Percentiles rank a stretch among this genome's conserved stretches.
These are phyloP conservation scores for Penicillium pancosmium DNA, from an alignment of 495 filamentous ascomycete species.

Conservation along the genomic window DNA sequence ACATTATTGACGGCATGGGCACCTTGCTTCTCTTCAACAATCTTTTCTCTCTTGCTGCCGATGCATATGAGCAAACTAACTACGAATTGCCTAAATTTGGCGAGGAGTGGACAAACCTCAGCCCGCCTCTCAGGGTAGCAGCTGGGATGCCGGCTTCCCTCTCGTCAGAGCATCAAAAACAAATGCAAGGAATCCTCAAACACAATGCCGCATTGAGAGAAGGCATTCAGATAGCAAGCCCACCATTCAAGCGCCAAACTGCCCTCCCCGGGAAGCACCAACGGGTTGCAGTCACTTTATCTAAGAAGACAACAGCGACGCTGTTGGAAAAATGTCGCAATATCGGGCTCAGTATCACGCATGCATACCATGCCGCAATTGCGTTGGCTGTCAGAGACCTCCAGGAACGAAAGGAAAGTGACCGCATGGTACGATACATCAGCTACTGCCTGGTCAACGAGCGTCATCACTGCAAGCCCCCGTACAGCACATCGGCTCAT, in stretches of 20 bases:
- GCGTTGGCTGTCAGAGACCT: constrained; percentile 24
- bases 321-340: neutral
- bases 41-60: constrained; percentile 21
- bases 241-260: neutral
- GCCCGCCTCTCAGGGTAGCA: neutral
- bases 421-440: constrained; percentile 6
- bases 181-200: neutral
- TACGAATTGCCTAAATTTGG: constrained; percentile 12
- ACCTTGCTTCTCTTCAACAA: constrained; percentile 41
- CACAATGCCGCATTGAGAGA: neutral
- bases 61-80: constrained; percentile 11
- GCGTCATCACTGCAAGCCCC: constrained; percentile 21
- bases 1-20: constrained; percentile 54
- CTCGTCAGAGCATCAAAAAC: neutral
- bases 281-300: neutral
- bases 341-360: constrained; percentile 16
- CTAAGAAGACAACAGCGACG: neutral
- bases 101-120: neutral
- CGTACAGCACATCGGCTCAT: constrained; percentile 21
- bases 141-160: neutral
- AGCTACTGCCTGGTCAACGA: constrained; percentile 28
- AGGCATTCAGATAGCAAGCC: neutral
- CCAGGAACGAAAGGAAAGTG: constrained; percentile 19
- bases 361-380: constrained; percentile 32
- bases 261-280: neutral